These are phyloP conservation scores for Heliocybe sulcata DNA, from an alignment of 1,284 basidiomycete species.

Conservation along the genomic window DNA sequence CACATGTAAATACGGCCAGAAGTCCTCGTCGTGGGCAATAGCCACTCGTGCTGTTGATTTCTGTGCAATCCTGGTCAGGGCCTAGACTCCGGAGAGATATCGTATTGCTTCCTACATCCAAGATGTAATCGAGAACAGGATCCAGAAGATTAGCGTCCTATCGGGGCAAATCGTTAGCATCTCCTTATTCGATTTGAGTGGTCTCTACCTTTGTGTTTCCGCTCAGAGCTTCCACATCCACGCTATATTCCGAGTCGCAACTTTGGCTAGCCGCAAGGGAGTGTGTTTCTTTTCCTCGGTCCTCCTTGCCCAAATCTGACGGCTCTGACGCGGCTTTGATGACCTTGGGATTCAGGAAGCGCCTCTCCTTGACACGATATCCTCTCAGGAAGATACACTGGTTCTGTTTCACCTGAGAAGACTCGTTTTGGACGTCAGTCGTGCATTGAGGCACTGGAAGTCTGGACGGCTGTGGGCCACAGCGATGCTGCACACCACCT, in stretches of 20 bases:
- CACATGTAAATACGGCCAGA: neutral
- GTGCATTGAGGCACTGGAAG: neutral
- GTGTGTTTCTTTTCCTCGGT: neutral
- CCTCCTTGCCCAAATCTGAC: neutral
- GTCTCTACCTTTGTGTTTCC: neutral
- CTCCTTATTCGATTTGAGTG: neutral
- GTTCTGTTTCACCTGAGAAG: neutral
- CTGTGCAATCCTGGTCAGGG: neutral
- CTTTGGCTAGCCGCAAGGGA: neutral
- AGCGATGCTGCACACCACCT: neutral
- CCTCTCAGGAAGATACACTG: neutral
- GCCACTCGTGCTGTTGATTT: neutral
- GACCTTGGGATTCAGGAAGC: neutral
- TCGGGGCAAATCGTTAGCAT: neutral
- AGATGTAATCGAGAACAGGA: neutral
- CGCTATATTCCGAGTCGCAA: neutral
- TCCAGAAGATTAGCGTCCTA: neutral
- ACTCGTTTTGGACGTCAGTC: neutral
- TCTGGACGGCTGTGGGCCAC: neutral
- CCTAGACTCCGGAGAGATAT: neutral
- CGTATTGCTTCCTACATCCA: neutral
- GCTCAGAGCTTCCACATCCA: neutral
- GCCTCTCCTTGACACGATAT: constrained; percentile 1
- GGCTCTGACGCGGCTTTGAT: neutral
- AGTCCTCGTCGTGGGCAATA: neutral